Base-by-base conservation (phyloP, 225 moss, liverwort and hornwort species). In the Takakia lepidozioides region DNA sequence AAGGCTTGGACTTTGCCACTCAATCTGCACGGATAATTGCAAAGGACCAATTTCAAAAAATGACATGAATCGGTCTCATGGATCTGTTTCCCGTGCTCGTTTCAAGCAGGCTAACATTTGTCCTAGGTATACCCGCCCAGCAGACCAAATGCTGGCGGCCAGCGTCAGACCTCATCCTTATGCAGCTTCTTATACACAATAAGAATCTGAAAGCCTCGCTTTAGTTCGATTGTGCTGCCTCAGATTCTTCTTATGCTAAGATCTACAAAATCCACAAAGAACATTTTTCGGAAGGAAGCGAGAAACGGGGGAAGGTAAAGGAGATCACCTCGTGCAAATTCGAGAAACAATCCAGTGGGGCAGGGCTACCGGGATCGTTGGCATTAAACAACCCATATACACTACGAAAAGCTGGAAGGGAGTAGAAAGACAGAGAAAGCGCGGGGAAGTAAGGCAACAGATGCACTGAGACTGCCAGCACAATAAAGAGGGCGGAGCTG, bases 401-500 rank as follows among this genome's bases (percentile, higher is more conserved):
- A 41, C 3, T 40, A 40, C 74, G 80, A 7, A 69, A 57, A 22
- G 69, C 49, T 39, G 68, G 65, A 4, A 74, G 28, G 1, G 65
- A 55, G 13, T 68, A 59, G 2, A 68, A 42, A 44, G 60, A 29
- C 25, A 81, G 66, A 34, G 71, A 64, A 49, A 74, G 51, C 25
- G 54, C 58, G 32, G 83, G 83, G 38, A 93, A 74, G 51, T 86
- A 81, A 37, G 93, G 83, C 5, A 88, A 74, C 44, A 88, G 75
- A 56, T 88, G 88, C 16, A 88, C 83, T 19, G 81, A 83, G 27
- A 88, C 57, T n/a, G 88, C 83, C 38, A 93, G 74, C 47, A 86
- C 73, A 28, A 88, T 86, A 64, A 93, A 88, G 18, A 86, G 71
- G 14, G 88, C 81, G 19, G 77, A 88, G 25, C 88, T 93, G 66